A percentile compares a stretch with the other conserved stretches of the same genome.
phyloP scores from a whole-genome alignment of 345 rosid genomes.

The Populus tremula region DNA sequence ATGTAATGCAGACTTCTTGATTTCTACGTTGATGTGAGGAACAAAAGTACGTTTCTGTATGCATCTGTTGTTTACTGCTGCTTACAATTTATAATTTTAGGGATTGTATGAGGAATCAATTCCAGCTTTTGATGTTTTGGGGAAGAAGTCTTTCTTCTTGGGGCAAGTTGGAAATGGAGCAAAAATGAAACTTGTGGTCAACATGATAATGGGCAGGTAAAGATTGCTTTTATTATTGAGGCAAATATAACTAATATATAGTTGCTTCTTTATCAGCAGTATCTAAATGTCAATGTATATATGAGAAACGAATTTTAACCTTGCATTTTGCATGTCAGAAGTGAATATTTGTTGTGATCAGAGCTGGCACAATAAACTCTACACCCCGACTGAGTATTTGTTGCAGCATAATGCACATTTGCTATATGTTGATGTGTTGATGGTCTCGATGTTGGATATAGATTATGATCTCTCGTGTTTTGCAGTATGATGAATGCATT shows the following conservation, averaged over 20 bases:
- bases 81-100: slow-evolving; percentile 28
- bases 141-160: slow-evolving; percentile 83
- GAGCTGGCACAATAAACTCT: not conserved
- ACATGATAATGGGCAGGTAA: slow-evolving; percentile 99
- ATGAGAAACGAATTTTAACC: not conserved
- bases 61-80: slow-evolving; percentile 6
- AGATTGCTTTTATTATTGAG: slow-evolving; percentile 1
- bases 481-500: slow-evolving; percentile 86
- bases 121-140: slow-evolving; percentile 79
- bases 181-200: slow-evolving; percentile 89
- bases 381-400: no score
- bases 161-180: slow-evolving; percentile 94
- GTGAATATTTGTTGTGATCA: not conserved
- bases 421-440: not conserved
- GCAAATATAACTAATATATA: no score
- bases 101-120: slow-evolving; percentile 65
- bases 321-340: not conserved
- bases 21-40: not conserved
- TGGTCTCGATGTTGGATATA: not conserved
- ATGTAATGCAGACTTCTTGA: not conserved
- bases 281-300: not conserved
- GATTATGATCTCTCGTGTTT: not conserved
- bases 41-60: not conserved
- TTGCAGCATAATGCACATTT: no score
- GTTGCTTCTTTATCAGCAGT: not conserved